Percentiles rank a stretch among this genome's conserved stretches.
These are phyloP conservation scores for Diddensiella transvaalensis DNA, from an alignment of 805 yeast genomes.

Conservation along the genomic window DNA sequence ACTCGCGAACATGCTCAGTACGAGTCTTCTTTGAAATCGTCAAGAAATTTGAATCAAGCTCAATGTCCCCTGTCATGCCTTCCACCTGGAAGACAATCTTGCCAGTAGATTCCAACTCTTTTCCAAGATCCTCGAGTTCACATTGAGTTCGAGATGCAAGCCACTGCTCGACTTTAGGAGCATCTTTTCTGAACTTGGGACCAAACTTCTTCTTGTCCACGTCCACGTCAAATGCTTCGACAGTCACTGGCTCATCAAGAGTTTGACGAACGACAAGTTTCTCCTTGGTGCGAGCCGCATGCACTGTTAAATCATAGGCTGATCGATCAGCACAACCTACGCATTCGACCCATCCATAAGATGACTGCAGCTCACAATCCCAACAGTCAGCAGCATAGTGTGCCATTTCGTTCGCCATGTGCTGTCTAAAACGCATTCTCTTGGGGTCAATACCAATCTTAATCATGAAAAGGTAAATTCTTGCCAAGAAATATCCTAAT, in stretches of 20 bases:
- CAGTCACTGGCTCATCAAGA: constrained; percentile 76
- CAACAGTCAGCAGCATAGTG: constrained; percentile 99
- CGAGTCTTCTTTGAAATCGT: constrained; percentile 72
- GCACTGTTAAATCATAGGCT: constrained; percentile 95
- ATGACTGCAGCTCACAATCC: constrained; percentile 96
- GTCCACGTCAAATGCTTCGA: constrained; percentile 79
- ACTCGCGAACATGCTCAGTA: constrained; percentile 91
- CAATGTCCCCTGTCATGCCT: constrained; percentile 60
- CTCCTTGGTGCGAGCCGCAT: constrained; percentile 90
- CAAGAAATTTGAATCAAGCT: constrained; percentile 68
- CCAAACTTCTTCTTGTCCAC: constrained; percentile 95
- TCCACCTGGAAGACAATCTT: constrained; percentile 65
- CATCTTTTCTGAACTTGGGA: constrained; percentile 95
- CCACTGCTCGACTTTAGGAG: constrained; percentile 85
- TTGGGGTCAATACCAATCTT: constrained; percentile 86
- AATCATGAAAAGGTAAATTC: constrained; percentile 79
- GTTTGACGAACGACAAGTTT: constrained; percentile 92
- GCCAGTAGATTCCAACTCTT: constrained; percentile 59
- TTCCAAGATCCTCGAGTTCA: constrained; percentile 73
- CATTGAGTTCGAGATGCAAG: constrained; percentile 72
- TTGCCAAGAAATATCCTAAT: constrained; percentile 91
- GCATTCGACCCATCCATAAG: constrained; percentile 99
- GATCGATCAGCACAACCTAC: constrained; percentile 99
- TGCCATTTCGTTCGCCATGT: constrained; percentile 98
- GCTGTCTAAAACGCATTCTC: constrained; percentile 95